These are phyloP conservation scores for Pisolithus albus DNA, from an alignment of 768 basidiomycete species.

Conservation along the genomic window DNA sequence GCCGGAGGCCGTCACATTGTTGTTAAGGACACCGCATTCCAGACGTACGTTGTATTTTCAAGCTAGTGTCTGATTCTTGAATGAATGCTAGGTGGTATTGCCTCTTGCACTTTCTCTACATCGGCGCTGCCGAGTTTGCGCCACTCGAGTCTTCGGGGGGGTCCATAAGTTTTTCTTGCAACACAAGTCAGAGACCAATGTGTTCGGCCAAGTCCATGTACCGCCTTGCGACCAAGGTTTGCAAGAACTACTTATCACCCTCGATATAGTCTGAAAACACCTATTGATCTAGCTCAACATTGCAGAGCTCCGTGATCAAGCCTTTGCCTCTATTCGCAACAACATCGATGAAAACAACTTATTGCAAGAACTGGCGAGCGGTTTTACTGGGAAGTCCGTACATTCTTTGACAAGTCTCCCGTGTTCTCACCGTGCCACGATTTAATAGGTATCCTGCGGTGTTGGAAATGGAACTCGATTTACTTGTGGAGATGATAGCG, in stretches of 20 bases:
- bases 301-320: no score
- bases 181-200: not conserved
- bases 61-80: not conserved
- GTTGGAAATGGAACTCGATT: no score
- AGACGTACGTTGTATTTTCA: slow-evolving; percentile 12
- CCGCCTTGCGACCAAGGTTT: slow-evolving; percentile 34
- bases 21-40: slow-evolving; percentile 22
- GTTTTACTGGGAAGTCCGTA: no score
- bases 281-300: no score
- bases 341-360: no score
- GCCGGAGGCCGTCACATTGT: slow-evolving; percentile 18
- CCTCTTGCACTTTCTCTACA: slow-evolving; percentile 35
- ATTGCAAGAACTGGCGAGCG: no score
- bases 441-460: no score
- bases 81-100: slow-evolving; percentile 28
- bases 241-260: not conserved
- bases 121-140: slow-evolving; percentile 25
- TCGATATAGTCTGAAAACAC: no score
- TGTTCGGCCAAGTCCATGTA: slow-evolving; percentile 43
- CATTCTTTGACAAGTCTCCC: no score
- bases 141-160: slow-evolving; percentile 22
- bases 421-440: no score
- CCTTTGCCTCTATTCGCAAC: no score
- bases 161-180: not conserved
- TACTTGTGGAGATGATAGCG: no score